These are phyloP conservation scores for Aspergillus diversus DNA, from an alignment of 495 filamentous ascomycete species.

Conservation along the genomic window DNA sequence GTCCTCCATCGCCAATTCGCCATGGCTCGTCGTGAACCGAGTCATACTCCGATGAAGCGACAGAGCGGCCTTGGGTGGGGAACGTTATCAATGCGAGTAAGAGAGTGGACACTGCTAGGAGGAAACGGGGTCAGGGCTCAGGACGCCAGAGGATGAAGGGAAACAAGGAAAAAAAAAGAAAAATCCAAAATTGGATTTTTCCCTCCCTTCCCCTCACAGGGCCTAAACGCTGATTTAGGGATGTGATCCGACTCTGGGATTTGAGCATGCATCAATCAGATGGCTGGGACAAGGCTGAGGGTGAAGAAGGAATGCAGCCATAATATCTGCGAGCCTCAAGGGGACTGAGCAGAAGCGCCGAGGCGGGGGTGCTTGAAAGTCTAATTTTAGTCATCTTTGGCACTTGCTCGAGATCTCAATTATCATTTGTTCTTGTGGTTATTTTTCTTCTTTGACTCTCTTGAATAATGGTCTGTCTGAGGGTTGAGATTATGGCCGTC, in stretches of 20 bases:
- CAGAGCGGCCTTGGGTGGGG: too few relatives aligned
- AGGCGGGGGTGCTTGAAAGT: constrained; percentile 25
- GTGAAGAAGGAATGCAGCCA: constrained; percentile 8
- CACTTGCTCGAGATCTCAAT: not conserved
- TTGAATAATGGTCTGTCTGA: too few relatives aligned
- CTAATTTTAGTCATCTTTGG: constrained; percentile 8
- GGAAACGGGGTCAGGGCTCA: not conserved
- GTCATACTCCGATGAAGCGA: too few relatives aligned
- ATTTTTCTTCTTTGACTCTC: too few relatives aligned
- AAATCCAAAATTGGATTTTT: too few relatives aligned
- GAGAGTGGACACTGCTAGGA: not conserved
- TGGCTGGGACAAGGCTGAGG: constrained; percentile 5
- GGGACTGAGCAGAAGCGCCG: constrained; percentile 26
- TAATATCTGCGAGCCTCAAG: constrained; percentile 13
- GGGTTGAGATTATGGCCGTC: too few relatives aligned
- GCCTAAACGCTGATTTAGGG: not conserved
- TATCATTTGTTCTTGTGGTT: too few relatives aligned
- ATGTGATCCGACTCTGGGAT: constrained; percentile 17
- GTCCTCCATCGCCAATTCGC: not conserved
- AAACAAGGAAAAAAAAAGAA: not conserved
- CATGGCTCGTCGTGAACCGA: too few relatives aligned
- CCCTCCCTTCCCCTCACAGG: not conserved
- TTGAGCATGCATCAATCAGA: constrained; percentile 16
- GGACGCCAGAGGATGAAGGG: not conserved
- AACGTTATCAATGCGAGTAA: not conserved